A percentile compares a stretch with the other conserved stretches of the same genome.
These are phyloP conservation scores for Torrubiella hemipterigena DNA, from an alignment of 2,329 filamentous ascomycete species.

Conservation along the genomic window DNA sequence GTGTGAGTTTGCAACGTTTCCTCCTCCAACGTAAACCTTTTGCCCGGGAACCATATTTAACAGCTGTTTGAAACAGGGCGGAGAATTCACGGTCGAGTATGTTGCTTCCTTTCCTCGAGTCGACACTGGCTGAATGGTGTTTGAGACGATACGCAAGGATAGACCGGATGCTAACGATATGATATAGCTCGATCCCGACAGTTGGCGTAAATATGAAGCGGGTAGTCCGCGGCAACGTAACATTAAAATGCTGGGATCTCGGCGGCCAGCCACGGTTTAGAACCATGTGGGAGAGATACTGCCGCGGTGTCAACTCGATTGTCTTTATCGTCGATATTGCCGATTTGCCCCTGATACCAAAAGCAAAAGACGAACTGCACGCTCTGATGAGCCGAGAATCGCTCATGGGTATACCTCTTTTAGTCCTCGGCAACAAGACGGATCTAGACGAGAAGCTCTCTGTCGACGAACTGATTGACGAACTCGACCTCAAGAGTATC, in stretches of 20 bases:
- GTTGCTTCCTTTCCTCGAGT: constrained; percentile 17
- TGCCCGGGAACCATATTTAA: too few species aligned
- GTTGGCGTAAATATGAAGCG: constrained; percentile 99
- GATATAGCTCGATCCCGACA: constrained; percentile 82
- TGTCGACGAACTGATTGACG: constrained; percentile 91
- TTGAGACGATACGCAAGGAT: constrained; percentile 1
- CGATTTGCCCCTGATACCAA: constrained; percentile 66
- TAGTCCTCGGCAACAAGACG: constrained; percentile 95
- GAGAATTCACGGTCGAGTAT: constrained; percentile 98
- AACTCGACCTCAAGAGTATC: constrained; percentile 79
- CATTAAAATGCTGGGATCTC: constrained; percentile 97
- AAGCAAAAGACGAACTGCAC: constrained; percentile 87
- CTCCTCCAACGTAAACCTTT: too few species aligned
- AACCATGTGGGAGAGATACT: constrained; percentile 99
- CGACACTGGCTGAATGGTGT: background rate
- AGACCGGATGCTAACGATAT: constrained; percentile 17
- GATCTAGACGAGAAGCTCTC: constrained; percentile 84
- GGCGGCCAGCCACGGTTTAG: constrained; percentile 94
- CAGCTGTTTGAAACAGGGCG: too few species aligned
- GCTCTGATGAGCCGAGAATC: constrained; percentile 74
- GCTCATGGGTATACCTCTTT: constrained; percentile 77
- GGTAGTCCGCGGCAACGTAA: constrained; percentile 95
- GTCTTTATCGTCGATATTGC: constrained; percentile 98
- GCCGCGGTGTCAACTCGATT: constrained; percentile 92
- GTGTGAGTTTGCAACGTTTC: constrained; percentile 50